phyloP scores from a whole-genome alignment of 2,329 filamentous ascomycete species.

The Magnaporthales sp. region DNA sequence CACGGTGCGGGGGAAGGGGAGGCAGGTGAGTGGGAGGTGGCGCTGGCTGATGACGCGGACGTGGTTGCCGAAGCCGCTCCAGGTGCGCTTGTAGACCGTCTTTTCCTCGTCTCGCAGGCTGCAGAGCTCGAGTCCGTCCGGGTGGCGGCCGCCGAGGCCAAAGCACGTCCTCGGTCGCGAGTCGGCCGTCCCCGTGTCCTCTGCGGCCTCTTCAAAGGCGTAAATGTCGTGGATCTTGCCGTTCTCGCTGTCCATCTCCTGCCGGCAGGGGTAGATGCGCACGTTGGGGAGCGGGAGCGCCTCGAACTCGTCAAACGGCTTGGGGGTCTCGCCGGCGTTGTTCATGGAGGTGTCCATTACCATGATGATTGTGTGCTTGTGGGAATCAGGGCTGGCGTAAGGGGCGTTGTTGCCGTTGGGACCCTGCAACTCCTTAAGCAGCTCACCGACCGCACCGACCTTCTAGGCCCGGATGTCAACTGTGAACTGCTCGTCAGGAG shows the following conservation, averaged over 20 bases:
- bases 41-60: background rate
- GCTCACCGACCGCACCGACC: background rate
- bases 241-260: conserved; percentile 2
- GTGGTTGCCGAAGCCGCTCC: background rate
- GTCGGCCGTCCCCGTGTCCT: background rate
- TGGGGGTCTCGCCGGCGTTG: background rate
- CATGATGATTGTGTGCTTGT: background rate
- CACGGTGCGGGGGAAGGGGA: background rate
- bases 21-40: background rate
- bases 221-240: conserved; percentile 1
- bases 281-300: background rate
- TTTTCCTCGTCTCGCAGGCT: background rate
- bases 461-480: background rate
- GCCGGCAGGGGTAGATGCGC: conserved; percentile 1
- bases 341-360: background rate
- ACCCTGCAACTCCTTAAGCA: background rate
- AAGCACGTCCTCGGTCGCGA: background rate
- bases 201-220: background rate
- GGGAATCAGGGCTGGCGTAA: background rate
- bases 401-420: background rate
- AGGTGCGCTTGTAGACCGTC: conserved; percentile 2
- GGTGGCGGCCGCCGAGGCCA: background rate
- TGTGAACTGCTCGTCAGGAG: background rate
- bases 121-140: background rate
- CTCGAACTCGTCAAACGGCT: background rate